phyloP scores from a whole-genome alignment of 352 stramenopile species.

The Globisporangium takayamanum region DNA sequence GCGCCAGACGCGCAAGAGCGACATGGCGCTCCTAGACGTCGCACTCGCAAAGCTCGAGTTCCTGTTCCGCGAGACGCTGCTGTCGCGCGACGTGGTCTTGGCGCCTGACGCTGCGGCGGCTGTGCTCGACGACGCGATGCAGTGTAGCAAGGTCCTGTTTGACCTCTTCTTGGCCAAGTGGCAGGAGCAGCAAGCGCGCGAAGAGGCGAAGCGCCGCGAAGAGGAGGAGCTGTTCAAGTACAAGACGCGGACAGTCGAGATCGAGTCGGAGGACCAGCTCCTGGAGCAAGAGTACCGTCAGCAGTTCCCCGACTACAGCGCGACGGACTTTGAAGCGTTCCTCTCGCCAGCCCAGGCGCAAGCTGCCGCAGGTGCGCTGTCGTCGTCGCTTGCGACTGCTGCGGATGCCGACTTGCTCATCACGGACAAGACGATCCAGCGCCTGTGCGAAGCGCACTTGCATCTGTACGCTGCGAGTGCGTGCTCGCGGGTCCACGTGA shows the following conservation, averaged over 20 bases:
- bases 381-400: conserved; percentile 10
- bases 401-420: conserved; percentile 49
- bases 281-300: conserved; percentile 86
- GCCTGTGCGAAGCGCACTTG: conserved; percentile 61
- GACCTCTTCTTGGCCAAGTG: conserved; percentile 81
- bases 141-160: conserved; percentile 69
- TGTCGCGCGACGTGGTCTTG: conserved; percentile 13
- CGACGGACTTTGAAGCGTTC: conserved; percentile 61
- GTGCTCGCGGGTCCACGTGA: conserved; percentile 37
- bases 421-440: conserved; percentile 66
- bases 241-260: conserved; percentile 73
- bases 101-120: conserved; percentile 18
- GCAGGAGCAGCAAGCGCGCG: conserved; percentile 74
- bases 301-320: conserved; percentile 92
- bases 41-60: conserved; percentile 64
- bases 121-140: conserved; percentile 35
- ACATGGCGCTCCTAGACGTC: conserved; percentile 69
- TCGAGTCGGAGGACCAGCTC: conserved; percentile 79
- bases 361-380: conserved; percentile 5
- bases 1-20: conserved; percentile 47
- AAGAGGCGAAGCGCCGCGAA: conserved; percentile 65
- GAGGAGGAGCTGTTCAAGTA: conserved; percentile 83
- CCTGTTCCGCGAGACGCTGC: conserved; percentile 39
- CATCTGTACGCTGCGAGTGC: conserved; percentile 57
- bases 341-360: conserved; percentile 33